phyloP scores from a whole-genome alignment of 352 stramenopile species.

The Phytopythium helicoides region DNA sequence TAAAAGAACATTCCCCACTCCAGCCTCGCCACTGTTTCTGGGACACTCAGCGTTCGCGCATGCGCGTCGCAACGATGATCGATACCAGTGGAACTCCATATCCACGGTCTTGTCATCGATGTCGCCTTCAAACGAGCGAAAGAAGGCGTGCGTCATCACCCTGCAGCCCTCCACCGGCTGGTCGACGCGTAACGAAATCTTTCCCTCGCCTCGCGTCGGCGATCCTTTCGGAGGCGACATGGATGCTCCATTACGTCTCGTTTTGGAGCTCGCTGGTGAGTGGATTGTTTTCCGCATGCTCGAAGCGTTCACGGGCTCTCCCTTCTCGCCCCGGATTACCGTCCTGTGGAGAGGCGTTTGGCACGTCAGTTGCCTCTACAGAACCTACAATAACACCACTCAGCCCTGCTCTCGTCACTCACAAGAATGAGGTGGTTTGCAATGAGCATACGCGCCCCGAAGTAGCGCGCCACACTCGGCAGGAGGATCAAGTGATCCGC shows the following conservation, averaged over 20 bases:
- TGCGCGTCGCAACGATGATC: constrained; percentile 46
- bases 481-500: no score
- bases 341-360: no score
- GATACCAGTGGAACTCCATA: constrained; percentile 70
- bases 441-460: no score
- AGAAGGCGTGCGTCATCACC: constrained; percentile 80
- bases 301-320: not conserved
- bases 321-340: no score
- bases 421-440: no score
- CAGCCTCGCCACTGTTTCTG: constrained; percentile 34
- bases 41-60: constrained; percentile 65
- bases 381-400: no score
- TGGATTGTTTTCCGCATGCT: constrained; percentile 27
- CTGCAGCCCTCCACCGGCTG: constrained; percentile 67
- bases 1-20: constrained; percentile 65
- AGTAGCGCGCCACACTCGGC: no score
- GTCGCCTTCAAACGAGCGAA: constrained; percentile 61
- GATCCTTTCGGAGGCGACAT: constrained; percentile 51
- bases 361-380: no score
- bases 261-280: constrained; percentile 19
- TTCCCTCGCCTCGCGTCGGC: constrained; percentile 57
- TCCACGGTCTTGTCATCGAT: constrained; percentile 73
- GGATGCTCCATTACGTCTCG: constrained; percentile 11
- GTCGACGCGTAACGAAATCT: constrained; percentile 74
- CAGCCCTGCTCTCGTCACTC: no score